Conservation (phyloP, 1,139 yeast genomes). For the Yamadazyma spencermartinsiae region DNA sequence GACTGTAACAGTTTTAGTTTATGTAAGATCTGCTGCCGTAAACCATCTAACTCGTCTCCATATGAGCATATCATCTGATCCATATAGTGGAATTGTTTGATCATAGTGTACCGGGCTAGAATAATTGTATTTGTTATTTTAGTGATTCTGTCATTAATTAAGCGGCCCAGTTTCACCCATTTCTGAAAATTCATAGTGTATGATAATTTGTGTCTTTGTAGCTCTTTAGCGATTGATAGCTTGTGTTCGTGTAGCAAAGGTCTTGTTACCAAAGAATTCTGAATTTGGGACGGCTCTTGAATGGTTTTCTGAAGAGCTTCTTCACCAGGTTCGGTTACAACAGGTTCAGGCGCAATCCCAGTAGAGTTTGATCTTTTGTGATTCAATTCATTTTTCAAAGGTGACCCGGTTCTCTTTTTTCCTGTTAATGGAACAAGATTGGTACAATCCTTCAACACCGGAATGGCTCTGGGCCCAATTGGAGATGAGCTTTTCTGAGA, state of each 20-base stretch:
- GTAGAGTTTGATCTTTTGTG: no score
- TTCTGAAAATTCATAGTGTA: background rate
- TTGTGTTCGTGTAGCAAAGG: background rate
- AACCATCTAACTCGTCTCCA: background rate
- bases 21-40: background rate
- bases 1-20: background rate
- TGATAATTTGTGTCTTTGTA: background rate
- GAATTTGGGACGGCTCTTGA: background rate
- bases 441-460: background rate
- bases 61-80: background rate
- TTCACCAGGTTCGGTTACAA: no score
- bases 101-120: background rate
- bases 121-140: background rate
- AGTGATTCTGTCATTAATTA: background rate
- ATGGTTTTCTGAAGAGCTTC: background rate
- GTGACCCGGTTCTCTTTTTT: constrained; percentile 7
- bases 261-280: background rate
- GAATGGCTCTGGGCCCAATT: background rate
- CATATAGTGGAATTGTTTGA: background rate
- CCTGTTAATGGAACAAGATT: background rate
- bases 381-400: constrained; percentile 10
- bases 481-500: background rate
- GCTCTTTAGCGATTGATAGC: background rate
- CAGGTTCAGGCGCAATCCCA: no score
- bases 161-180: background rate